Percentiles rank a stretch among this genome's conserved stretches.
phyloP scores from a whole-genome alignment of 148 eudicot genomes.

The Chenopodium album region DNA sequence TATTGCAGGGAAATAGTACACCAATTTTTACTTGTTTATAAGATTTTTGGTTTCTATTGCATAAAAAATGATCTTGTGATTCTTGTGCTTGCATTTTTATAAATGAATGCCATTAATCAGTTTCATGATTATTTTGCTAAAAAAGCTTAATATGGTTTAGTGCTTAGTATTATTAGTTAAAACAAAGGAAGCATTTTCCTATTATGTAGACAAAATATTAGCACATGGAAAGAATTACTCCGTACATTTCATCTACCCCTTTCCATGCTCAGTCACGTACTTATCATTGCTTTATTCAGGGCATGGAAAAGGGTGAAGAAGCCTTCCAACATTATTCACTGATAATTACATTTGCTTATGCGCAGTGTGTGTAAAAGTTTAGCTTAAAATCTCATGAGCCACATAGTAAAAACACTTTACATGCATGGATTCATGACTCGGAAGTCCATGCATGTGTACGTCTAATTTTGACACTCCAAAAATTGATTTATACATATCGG shows the following conservation, averaged over 20 bases:
- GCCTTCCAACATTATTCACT: not conserved
- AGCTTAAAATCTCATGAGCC: too few species aligned
- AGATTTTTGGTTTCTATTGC: not conserved
- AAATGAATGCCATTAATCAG: not conserved
- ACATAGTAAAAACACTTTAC: too few species aligned
- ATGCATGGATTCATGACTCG: too few species aligned
- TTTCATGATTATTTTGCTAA: not conserved
- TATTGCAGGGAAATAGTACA: not conserved
- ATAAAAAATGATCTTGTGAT: not conserved
- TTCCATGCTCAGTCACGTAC: not conserved
- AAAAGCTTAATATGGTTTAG: not conserved
- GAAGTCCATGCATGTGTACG: too few species aligned
- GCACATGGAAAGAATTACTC: slow-evolving; percentile 1
- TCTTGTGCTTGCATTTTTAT: not conserved
- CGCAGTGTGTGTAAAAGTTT: too few species aligned
- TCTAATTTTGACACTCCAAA: not conserved
- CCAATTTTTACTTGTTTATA: not conserved
- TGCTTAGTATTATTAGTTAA: not conserved
- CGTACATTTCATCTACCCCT: not conserved
- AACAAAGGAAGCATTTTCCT: not conserved
- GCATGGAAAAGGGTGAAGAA: not conserved
- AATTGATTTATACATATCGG: not conserved
- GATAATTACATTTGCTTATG: not conserved
- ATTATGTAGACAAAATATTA: not conserved
- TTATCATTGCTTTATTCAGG: not conserved